These are phyloP conservation scores for Alternaria alternata DNA, from an alignment of 2,329 filamentous ascomycete genomes.

Conservation along the genomic window DNA sequence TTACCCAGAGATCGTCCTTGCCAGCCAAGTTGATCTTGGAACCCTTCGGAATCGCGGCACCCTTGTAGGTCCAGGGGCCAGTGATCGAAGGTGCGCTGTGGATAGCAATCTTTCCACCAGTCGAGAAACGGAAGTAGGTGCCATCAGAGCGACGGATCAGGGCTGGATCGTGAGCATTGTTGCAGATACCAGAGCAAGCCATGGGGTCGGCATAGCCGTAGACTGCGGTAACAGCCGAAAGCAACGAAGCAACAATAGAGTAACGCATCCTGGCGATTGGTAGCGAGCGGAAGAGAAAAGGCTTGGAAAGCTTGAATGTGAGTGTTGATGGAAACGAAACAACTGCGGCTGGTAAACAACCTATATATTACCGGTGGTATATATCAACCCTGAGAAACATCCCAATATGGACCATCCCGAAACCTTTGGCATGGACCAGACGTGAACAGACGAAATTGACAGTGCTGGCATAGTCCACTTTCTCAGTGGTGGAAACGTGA, in stretches of 20 bases:
- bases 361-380: slow-evolving; percentile 7
- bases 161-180: slow-evolving; percentile 59
- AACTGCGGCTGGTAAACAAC: background rate
- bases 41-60: slow-evolving; percentile 56
- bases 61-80: slow-evolving; percentile 61
- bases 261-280: slow-evolving; percentile 25
- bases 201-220: slow-evolving; percentile 52
- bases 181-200: slow-evolving; percentile 53
- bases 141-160: slow-evolving; percentile 59
- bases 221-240: slow-evolving; percentile 26
- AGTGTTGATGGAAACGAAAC: background rate
- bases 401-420: background rate
- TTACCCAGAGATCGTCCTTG: slow-evolving; percentile 60
- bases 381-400: background rate
- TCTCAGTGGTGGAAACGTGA: slow-evolving; percentile 14
- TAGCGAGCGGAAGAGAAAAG: background rate
- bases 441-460: slow-evolving; percentile 6
- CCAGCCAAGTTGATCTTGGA: slow-evolving; percentile 58
- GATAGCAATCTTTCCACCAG: slow-evolving; percentile 59
- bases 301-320: background rate
- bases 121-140: slow-evolving; percentile 63
- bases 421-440: background rate
- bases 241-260: slow-evolving; percentile 27
- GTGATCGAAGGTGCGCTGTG: slow-evolving; percentile 57
- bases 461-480: background rate